Evolutionary conservation across 2,329 filamentous ascomycete species (phyloP), one percentile per base, ranked within the genome.

Genomic region (Penicillium concentricum): DNA sequence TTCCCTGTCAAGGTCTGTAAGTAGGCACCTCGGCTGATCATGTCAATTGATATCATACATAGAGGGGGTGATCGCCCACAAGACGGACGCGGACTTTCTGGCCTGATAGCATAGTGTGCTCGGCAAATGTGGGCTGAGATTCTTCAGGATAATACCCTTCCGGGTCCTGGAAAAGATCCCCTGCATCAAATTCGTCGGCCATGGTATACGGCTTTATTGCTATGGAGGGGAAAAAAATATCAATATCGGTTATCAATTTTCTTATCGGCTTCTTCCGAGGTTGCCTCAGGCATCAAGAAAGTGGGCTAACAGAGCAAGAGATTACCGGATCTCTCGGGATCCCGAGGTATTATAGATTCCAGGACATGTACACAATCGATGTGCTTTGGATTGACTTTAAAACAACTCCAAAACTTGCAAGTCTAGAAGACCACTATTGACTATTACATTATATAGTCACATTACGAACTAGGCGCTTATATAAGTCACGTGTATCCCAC

Each of bases 41-140:
- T 44, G 16, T 26, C 20, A 22, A 35, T 37, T 49, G 41, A 35
- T 43, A 35, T 39, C 77, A 75, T 83, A 87, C 85, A 84, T 95
- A 96, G 15, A 95, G 84, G 24, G 92, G 90, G 78, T 90, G 93
- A 74, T 90, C 87, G 58, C 92, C 92, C 43, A 96, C 90, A 13
- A 97, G 84, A 67, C 90, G 85, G 61, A 96, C 83, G 49, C 79
- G 84, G 62, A 95, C 78, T 28, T 79, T 78, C 61, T 85, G 73
- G 58, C 89, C 90, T 35, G 83, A 85, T 55, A 84, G 78, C 71
- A 93, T 83, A 22, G 81, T 84, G 78, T 95, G 89, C 42, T 85
- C 82, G 61, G 89, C 86, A 60, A 84, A 86, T 2, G 89, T 93
- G 8, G 91, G 86, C 46, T 87, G 84, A 46, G 90, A 89, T 45